These are phyloP conservation scores for Chenopodium quinoa DNA, from an alignment of 148 eudicot genomes.

Conservation along the genomic window DNA sequence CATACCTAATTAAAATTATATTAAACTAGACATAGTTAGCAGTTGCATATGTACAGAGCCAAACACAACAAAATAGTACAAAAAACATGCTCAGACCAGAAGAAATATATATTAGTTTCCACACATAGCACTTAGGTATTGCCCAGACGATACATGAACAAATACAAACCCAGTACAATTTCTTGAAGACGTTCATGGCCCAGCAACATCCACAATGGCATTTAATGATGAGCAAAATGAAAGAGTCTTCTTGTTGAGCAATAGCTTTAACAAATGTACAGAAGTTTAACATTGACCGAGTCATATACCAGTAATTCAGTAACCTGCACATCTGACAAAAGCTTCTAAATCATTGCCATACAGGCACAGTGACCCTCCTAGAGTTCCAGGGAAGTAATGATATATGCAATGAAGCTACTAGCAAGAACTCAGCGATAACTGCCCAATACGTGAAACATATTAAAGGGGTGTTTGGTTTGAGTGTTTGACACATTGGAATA, in stretches of 20 bases:
- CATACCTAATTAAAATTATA: neutral
- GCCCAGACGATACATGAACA: neutral
- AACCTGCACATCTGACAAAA: neutral
- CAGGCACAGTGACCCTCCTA: neutral
- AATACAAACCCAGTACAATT: neutral
- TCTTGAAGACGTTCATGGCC: neutral
- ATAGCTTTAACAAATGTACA: neutral
- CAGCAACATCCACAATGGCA: neutral
- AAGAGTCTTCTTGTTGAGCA: neutral
- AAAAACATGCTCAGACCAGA: neutral
- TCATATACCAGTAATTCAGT: neutral
- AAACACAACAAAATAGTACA: neutral
- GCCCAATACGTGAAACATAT: neutral
- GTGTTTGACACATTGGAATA: too few species aligned
- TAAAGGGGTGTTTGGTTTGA: neutral
- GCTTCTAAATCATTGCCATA: neutral
- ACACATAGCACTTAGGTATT: neutral
- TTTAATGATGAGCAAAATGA: neutral
- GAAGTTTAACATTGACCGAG: neutral
- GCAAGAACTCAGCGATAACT: neutral
- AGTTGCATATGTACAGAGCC: neutral
- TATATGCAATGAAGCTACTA: neutral
- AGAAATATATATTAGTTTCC: neutral
- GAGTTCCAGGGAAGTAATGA: neutral
- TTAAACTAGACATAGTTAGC: neutral